These are phyloP conservation scores for Russula brevipes DNA, from an alignment of 768 basidiomycete genomes.

Conservation along the genomic window DNA sequence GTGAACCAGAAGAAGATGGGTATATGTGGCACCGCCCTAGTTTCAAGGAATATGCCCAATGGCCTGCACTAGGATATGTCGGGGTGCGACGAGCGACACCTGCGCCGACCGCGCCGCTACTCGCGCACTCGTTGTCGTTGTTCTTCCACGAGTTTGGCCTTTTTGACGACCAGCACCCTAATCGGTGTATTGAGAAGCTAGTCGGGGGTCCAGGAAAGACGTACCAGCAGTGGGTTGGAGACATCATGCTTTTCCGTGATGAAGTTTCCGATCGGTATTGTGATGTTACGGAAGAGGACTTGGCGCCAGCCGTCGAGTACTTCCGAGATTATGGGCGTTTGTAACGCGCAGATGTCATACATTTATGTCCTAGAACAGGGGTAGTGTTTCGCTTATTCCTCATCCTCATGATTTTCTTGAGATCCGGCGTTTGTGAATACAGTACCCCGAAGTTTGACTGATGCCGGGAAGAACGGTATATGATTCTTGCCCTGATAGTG, in stretches of 20 bases:
- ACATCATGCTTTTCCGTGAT: slow-evolving; percentile 22
- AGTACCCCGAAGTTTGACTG: background rate
- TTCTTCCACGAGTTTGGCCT: slow-evolving; percentile 23
- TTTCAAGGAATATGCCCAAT: slow-evolving; percentile 21
- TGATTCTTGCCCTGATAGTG: too few species aligned
- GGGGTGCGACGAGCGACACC: slow-evolving; percentile 12
- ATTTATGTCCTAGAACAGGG: background rate
- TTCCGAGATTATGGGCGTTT: slow-evolving; percentile 22
- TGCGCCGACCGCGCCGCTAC: slow-evolving; percentile 9
- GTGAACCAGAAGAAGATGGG: slow-evolving; percentile 16
- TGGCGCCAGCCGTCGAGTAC: slow-evolving; percentile 18
- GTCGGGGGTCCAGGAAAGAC: slow-evolving; percentile 10
- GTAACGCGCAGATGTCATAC: background rate
- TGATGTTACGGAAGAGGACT: slow-evolving; percentile 18
- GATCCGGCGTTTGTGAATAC: background rate
- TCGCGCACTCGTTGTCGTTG: slow-evolving; percentile 9
- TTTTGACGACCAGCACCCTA: slow-evolving; percentile 13
- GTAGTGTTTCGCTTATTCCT: background rate
- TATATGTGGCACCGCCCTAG: slow-evolving; percentile 19
- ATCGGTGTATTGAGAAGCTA: slow-evolving; percentile 19
- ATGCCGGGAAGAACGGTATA: too few species aligned
- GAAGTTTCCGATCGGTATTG: slow-evolving; percentile 17
- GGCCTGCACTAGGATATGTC: slow-evolving; percentile 21
- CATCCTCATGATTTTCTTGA: background rate
- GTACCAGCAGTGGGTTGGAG: slow-evolving; percentile 17